Evolutionary conservation across 75 land plant species (phyloP).

Genomic region (Pseudotsuga menziesii): DNA sequence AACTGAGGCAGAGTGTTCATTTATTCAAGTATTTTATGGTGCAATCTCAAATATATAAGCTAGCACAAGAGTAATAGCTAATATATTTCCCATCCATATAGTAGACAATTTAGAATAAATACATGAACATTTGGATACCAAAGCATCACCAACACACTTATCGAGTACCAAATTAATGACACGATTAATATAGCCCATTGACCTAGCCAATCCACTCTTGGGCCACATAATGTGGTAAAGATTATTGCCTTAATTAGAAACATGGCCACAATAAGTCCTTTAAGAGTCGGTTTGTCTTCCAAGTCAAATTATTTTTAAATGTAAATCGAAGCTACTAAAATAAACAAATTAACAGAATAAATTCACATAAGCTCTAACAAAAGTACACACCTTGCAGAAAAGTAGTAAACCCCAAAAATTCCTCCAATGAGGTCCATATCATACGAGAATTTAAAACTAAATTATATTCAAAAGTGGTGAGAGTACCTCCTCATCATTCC

Average conservation of each 20-base stretch:
- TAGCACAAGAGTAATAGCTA: conserved; percentile 68
- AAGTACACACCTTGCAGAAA: not conserved
- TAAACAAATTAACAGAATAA: not conserved
- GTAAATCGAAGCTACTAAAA: conserved; percentile 62
- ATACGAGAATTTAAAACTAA: no score
- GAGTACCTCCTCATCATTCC: no score
- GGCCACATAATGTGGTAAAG: conserved; percentile 67
- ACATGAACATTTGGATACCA: conserved; percentile 77
- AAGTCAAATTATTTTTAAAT: conserved; percentile 57
- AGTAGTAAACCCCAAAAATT: not conserved
- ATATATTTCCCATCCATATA: conserved; percentile 72
- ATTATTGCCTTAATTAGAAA: conserved; percentile 66
- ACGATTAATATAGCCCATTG: conserved; percentile 61
- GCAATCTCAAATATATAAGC: conserved; percentile 76
- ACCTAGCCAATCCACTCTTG: conserved; percentile 60
- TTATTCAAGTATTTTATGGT: conserved; percentile 64
- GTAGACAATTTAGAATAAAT: conserved; percentile 48
- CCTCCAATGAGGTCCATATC: not conserved
- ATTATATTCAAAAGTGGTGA: no score
- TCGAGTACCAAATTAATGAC: conserved; percentile 55
- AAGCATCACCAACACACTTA: conserved; percentile 60
- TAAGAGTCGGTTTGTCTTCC: conserved; percentile 49
- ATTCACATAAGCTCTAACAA: not conserved
- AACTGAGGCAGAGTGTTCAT: conserved; percentile 85
- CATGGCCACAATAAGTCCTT: conserved; percentile 73